Conservation (phyloP, 2,329 filamentous ascomycete genomes). For the Sclerotiophoma versabilis region DNA sequence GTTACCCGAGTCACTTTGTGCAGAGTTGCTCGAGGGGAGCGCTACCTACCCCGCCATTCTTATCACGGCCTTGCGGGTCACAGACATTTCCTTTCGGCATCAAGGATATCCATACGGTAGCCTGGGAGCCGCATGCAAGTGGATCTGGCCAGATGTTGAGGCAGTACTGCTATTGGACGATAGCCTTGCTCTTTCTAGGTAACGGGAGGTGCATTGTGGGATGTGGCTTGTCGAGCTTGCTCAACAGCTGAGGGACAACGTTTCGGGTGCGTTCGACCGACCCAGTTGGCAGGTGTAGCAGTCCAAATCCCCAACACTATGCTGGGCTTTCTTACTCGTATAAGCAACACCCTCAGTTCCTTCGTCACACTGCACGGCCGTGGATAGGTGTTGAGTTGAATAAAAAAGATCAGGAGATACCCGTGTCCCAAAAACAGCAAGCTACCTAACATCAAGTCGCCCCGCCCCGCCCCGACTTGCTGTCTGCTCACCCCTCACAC, state of each 20-base stretch:
- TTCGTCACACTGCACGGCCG: constrained; percentile 2
- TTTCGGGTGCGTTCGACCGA: constrained; percentile 35
- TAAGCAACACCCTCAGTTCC: constrained; percentile 8
- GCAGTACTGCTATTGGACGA: constrained; percentile 15
- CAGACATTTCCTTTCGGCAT: constrained; percentile 20
- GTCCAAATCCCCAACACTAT: constrained; percentile 18
- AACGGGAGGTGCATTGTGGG: constrained; percentile 14
- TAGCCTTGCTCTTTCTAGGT: constrained; percentile 3
- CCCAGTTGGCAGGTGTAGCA: constrained; percentile 16
- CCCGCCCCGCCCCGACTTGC: constrained; percentile 26
- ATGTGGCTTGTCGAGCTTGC: constrained; percentile 25
- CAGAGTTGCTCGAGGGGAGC: not conserved
- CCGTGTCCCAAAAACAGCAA: constrained; percentile 21
- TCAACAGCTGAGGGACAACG: constrained; percentile 13
- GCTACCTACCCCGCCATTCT: constrained; percentile 28
- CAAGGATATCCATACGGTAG: constrained; percentile 29
- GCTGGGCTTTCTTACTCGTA: constrained; percentile 13
- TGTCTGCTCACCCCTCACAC: constrained; percentile 33
- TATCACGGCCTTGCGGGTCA: constrained; percentile 17
- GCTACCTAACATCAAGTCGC: constrained; percentile 27
- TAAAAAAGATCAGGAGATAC: constrained; percentile 35
- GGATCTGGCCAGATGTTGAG: constrained; percentile 10
- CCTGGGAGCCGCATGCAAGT: constrained; percentile 32
- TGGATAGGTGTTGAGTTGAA: constrained; percentile 7
- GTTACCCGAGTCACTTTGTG: not conserved